Percentiles rank a stretch among this genome's conserved stretches.
phyloP scores from a whole-genome alignment of 352 stramenopile genomes.

The Globisporangium barbulae region DNA sequence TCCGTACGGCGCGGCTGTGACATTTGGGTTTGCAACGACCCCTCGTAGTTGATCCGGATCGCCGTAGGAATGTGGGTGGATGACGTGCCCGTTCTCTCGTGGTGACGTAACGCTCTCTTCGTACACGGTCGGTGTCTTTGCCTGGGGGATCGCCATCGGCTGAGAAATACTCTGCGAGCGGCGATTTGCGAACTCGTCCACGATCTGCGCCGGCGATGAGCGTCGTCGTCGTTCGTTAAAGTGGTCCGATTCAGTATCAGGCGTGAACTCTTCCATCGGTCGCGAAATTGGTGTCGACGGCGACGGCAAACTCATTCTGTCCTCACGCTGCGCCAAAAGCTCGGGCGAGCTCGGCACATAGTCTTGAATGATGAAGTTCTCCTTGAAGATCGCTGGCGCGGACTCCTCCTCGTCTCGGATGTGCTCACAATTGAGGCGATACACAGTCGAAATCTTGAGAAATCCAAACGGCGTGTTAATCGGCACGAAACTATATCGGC shows the following conservation, averaged over 20 bases:
- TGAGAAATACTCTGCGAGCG: constrained; percentile 54
- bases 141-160: constrained; percentile 76
- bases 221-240: constrained; percentile 15
- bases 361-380: constrained; percentile 84
- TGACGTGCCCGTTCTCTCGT: constrained; percentile 26
- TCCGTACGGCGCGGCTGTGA: constrained; percentile 64
- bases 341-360: constrained; percentile 75
- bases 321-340: constrained; percentile 16
- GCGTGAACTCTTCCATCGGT: constrained; percentile 17
- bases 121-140: constrained; percentile 33
- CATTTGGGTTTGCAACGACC: constrained; percentile 54
- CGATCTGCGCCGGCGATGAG: constrained; percentile 17
- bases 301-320: constrained; percentile 5
- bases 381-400: constrained; percentile 53
- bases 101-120: constrained; percentile 21
- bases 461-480: constrained; percentile 77
- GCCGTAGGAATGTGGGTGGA: constrained; percentile 72
- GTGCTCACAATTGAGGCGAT: constrained; percentile 57
- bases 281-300: not conserved
- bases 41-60: constrained; percentile 46
- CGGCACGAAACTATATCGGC: constrained; percentile 69
- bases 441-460: constrained; percentile 61
- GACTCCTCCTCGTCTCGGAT: constrained; percentile 32
- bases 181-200: constrained; percentile 19
- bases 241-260: constrained; percentile 3